Evolutionary conservation across 106 monocot genomes (phyloP).

Genomic region (Platanthera zijinensis): DNA sequence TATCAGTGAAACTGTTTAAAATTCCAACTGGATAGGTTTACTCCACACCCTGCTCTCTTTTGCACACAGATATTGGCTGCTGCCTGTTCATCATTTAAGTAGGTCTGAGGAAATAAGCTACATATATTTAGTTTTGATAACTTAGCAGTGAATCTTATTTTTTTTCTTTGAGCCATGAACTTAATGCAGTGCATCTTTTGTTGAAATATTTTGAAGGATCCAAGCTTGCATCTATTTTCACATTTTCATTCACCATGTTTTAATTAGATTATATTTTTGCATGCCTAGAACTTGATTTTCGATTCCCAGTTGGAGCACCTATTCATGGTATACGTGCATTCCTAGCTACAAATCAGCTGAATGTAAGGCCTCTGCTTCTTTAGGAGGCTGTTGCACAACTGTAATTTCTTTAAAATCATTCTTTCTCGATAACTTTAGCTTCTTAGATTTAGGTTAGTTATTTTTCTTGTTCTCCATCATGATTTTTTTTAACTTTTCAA

Average conservation of each 20-base stretch:
- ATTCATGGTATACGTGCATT: conserved; percentile 94
- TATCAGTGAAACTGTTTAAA: background rate
- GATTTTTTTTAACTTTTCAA: background rate
- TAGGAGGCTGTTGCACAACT: background rate
- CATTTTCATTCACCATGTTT: background rate
- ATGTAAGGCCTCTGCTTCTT: conserved; percentile 27
- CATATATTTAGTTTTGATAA: background rate
- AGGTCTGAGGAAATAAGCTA: background rate
- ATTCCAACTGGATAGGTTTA: background rate
- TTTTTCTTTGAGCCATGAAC: background rate
- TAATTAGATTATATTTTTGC: conserved; percentile 7
- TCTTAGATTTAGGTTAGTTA: background rate
- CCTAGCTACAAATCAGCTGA: conserved; percentile 82
- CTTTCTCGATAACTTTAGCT: background rate
- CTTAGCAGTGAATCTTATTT: background rate
- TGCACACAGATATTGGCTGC: background rate
- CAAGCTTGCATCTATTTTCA: background rate
- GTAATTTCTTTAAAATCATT: background rate
- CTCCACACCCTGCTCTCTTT: background rate
- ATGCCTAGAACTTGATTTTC: conserved; percentile 91
- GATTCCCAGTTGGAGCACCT: conserved; percentile 86
- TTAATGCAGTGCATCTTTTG: background rate
- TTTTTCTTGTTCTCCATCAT: background rate
- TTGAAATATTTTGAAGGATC: background rate
- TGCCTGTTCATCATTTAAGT: background rate